Evolutionary conservation across 305 asterid genomes (phyloP), one percentile per base, ranked within the genome.

Genomic region (Fraxinus sp.): DNA sequence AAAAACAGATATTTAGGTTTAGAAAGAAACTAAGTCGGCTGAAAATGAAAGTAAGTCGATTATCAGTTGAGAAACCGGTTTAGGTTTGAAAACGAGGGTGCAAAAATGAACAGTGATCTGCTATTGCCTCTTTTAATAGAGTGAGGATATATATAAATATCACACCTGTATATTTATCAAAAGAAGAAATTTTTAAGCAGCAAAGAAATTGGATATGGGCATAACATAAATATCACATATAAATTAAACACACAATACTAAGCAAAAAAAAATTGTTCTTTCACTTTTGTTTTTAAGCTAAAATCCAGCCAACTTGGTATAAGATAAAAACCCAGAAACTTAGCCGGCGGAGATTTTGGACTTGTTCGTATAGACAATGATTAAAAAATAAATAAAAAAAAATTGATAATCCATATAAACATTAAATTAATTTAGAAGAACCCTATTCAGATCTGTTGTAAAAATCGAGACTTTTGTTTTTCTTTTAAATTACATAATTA

Each of bases 261-360:
- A 16, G 20, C 0, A 26, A 28, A 16, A 52, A 55, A 66, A 5
- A 8, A n/a, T 59, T 79, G 75, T 77, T 41, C 41, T 24, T 75
- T 76, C 44, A 46, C 80, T 37, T 68, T 46, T 76, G 76, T 77
- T 70, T 70, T 79, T 3, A 86, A 79, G 86, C 33, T 74, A 73
- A 89, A 92, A 94, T 89, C 93, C 87, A 90, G 90, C 89, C 91
- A 90, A 90, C 84, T 36, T 36, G 77, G 74, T 41, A 24, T 30
- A 73, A 78, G 78, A 78, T 36, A 18, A 16, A 57, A 41, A 79
- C 83, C 24, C 13, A 41, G 20, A 75, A 14, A 81, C 22, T 22
- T 70, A 79, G 90, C 89, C 87, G 88, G 84, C 89, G 16, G 76
- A 76, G 32, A 10, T 78, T 85, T 86, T 87, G 85, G 89, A 87